phyloP scores from a whole-genome alignment of 2,329 filamentous ascomycete genomes.

The Pseudopithomyces maydicus region DNA sequence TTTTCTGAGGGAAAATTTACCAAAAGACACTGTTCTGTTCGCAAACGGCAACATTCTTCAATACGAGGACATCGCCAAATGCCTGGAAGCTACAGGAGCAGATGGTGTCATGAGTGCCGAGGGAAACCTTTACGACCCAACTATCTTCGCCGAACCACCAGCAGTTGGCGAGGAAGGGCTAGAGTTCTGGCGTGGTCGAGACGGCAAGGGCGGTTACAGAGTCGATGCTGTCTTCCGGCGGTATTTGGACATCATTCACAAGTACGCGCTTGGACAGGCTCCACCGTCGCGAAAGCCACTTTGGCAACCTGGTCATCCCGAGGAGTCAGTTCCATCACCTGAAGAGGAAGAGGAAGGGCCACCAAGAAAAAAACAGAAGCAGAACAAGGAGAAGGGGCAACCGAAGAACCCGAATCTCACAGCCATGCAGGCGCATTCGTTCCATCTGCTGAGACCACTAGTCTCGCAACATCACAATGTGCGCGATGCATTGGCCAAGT shows the following conservation, averaged over 20 bases:
- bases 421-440: slow-evolving; percentile 88
- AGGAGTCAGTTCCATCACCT: slow-evolving; percentile 41
- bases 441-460: slow-evolving; percentile 85
- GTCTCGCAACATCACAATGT: slow-evolving; percentile 81
- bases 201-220: slow-evolving; percentile 83
- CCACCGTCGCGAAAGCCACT: slow-evolving; percentile 73
- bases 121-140: slow-evolving; percentile 90
- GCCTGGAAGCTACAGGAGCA: slow-evolving; percentile 81
- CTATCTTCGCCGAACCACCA: slow-evolving; percentile 77
- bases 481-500: slow-evolving; percentile 78
- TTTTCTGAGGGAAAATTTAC: slow-evolving; percentile 81
- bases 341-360: slow-evolving; percentile 29
- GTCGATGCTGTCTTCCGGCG: slow-evolving; percentile 86
- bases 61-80: slow-evolving; percentile 75
- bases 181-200: slow-evolving; percentile 83
- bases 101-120: slow-evolving; percentile 97
- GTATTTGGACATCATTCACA: slow-evolving; percentile 89
- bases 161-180: slow-evolving; percentile 65
- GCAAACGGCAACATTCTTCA: slow-evolving; percentile 95
- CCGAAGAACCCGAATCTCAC: slow-evolving; percentile 69
- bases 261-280: slow-evolving; percentile 69
- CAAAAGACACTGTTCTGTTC: slow-evolving; percentile 88
- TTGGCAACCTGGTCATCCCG: slow-evolving; percentile 66
- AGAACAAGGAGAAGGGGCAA: slow-evolving; percentile 52
- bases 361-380: slow-evolving; percentile 43